phyloP scores from a whole-genome alignment of 257 asterid genomes.

The Nicotiana sylvestris region DNA sequence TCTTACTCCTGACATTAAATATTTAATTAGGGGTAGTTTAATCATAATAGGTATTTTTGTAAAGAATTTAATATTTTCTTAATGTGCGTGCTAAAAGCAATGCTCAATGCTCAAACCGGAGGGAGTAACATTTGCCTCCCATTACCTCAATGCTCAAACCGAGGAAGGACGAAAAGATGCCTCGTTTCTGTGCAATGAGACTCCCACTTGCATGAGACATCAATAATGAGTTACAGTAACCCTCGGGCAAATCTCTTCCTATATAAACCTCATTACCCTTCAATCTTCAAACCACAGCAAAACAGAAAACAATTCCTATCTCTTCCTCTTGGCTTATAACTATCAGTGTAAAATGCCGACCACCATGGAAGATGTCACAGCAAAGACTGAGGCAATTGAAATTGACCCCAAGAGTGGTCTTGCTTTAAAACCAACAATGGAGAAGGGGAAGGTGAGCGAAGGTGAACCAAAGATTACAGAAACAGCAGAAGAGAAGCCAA shows the following conservation, averaged over 20 bases:
- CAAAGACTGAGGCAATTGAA: constrained; percentile 41
- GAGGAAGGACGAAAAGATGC: constrained; percentile 26
- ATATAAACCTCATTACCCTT: constrained; percentile 21
- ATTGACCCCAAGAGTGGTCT: constrained; percentile 35
- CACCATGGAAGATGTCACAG: constrained; percentile 38
- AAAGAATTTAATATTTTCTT: too few species aligned
- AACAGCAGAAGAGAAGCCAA: constrained; percentile 27
- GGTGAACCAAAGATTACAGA: constrained; percentile 1
- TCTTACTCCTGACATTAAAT: too few species aligned
- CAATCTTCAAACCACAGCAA: constrained; percentile 19
- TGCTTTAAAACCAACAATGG: constrained; percentile 25
- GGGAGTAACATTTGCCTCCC: background rate
- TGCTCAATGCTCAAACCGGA: too few species aligned
- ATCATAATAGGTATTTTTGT: background rate
- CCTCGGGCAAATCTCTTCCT: constrained; percentile 17
- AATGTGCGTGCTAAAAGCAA: background rate
- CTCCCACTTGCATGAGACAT: constrained; percentile 20
- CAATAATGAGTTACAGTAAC: constrained; percentile 24
- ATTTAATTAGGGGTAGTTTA: too few species aligned
- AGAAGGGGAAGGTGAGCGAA: constrained; percentile 20
- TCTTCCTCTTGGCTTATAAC: background rate
- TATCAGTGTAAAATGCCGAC: constrained; percentile 34
- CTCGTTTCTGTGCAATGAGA: background rate
- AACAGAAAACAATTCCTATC: constrained; percentile 12
- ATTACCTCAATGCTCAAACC: constrained; percentile 56